phyloP scores from a whole-genome alignment of 305 asterid genomes.

The Plantago coronopus region DNA sequence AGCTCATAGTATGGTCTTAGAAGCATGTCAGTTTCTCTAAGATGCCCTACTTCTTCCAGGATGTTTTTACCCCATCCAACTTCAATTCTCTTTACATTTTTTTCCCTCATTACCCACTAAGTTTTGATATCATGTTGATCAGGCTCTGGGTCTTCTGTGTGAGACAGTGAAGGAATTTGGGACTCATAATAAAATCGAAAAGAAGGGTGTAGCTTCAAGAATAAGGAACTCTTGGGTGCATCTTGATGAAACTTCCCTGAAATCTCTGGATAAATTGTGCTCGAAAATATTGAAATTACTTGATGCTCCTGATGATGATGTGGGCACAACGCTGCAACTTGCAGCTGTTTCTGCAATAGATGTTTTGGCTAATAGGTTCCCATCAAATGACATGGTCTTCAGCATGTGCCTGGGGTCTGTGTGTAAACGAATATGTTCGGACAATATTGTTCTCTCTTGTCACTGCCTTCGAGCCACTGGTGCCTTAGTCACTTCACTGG shows the following conservation, averaged over 20 bases:
- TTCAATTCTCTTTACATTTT: background rate
- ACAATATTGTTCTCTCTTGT: slow-evolving; percentile 55
- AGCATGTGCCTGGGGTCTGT: slow-evolving; percentile 67
- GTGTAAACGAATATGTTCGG: slow-evolving; percentile 52
- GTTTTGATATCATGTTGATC: slow-evolving; percentile 24
- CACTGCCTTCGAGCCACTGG: slow-evolving; percentile 73
- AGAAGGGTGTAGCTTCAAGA: slow-evolving; percentile 41
- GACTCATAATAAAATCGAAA: slow-evolving; percentile 35
- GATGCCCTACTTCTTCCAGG: slow-evolving; percentile 6
- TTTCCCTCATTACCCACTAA: background rate
- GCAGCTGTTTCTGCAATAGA: slow-evolving; percentile 74
- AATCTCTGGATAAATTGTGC: slow-evolving; percentile 49
- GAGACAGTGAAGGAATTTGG: slow-evolving; percentile 62
- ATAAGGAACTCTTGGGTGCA: slow-evolving; percentile 57
- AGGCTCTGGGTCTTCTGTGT: slow-evolving; percentile 83
- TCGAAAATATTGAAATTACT: slow-evolving; percentile 51
- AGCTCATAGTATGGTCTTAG: too few species aligned
- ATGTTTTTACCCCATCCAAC: background rate
- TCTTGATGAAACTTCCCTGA: slow-evolving; percentile 45
- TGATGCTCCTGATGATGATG: slow-evolving; percentile 43
- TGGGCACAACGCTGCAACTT: slow-evolving; percentile 51
- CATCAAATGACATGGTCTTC: slow-evolving; percentile 57
- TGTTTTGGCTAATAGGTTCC: slow-evolving; percentile 51
- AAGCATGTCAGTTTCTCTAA: slow-evolving; percentile 1
- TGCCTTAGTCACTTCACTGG: slow-evolving; percentile 74